Evolutionary conservation across 1,284 basidiomycete species (phyloP), one percentile per base, ranked within the genome.

Genomic region (Malassezia caprae): DNA sequence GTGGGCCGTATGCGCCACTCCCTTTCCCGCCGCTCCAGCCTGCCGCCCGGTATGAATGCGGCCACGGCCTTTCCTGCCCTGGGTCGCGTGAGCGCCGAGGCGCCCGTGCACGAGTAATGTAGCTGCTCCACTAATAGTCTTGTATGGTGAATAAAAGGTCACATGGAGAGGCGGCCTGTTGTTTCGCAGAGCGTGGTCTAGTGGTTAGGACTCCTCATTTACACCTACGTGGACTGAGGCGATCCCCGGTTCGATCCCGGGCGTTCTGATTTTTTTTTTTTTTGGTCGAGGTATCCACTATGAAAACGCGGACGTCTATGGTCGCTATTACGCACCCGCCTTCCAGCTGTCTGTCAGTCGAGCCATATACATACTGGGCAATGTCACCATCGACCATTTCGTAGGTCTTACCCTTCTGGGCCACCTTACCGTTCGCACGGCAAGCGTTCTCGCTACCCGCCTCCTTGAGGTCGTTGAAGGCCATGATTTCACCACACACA

Each of bases 401-500:
- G 75, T 93, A 99, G 1, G 90, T 88, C 77, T 96, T 94, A 59
- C 93, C 93, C 76, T 96, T 90, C 75, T 99, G 93, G 73, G 88
- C 81, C 58, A 93, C 82, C 78, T 94, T 96, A 40, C 94, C 94
- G 19, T 87, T 90, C 53, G 91, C 88, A 78, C 96, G 96, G 74
- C 94, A 90, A 11, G 85, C 84, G 3, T 82, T 64, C 79, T 99
- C 94, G 61, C 84, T 86, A 13, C 90, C 93, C 68, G 90, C 79
- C 77, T 96, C 90, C 75, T 87, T 87, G 62, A 99, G 79, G 75
- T 96, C 94, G 0, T 84, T 83, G 70, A 85, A 96, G 4, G 84
- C 73, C 88, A 96, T 96, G 75, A 98, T 96, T 78, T 98, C 93
- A 77, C 93, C 94, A 69, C 93, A 98, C n/a, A 99, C 88, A 69